Base-by-base conservation (phyloP, 169 alveolate species). In the Cryptosporidium ubiquitum region DNA sequence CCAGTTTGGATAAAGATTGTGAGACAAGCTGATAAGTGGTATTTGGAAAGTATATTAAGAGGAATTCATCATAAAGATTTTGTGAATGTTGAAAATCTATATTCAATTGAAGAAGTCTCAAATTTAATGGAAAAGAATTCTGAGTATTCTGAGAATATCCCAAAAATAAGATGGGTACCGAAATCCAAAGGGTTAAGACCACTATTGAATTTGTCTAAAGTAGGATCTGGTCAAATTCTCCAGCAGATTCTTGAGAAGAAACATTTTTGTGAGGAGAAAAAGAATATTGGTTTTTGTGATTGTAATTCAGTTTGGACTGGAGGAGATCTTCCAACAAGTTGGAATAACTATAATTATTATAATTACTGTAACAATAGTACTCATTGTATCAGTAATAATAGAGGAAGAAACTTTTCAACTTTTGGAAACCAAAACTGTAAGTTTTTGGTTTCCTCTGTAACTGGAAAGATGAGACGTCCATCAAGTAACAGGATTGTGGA, bases 121-220 rank as follows among this genome's bases (percentile, higher is more conserved):
- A 31, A 33, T 12, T 12, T 31, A 0, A 26, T 31, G 16, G 71
- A 64, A 4, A 31, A 31, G 42, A 37, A 64, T 7, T 37, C 71
- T 2, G 73, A 58, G 12, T 37, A 12, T n/a, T 16, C 40, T 61
- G 89, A 79, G 10, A 79, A 61, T 64, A 31, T 79, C 16, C 89
- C 89, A 26, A 79, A 64, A 47, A 47, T 79, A 23, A 79, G 89
- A 66, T 79, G 89, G 89, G 7, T 79, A 23, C 89, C 89, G 20
- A 79, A 79, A 39, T 40, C 75, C 12, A 58, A 64, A 61, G 89
- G 89, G 9, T 26, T 79, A 14, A 79, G 89, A 31, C 89, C 89
- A n/a, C 7, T 79, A 47, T 3, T 79, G 5, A 79, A 79, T 64
- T 64, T 79, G 39, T 79, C 89, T 3, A 79, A 64, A 7, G 35